These are phyloP conservation scores for Corymbia maculata DNA, from an alignment of 345 rosid species.

Conservation along the genomic window DNA sequence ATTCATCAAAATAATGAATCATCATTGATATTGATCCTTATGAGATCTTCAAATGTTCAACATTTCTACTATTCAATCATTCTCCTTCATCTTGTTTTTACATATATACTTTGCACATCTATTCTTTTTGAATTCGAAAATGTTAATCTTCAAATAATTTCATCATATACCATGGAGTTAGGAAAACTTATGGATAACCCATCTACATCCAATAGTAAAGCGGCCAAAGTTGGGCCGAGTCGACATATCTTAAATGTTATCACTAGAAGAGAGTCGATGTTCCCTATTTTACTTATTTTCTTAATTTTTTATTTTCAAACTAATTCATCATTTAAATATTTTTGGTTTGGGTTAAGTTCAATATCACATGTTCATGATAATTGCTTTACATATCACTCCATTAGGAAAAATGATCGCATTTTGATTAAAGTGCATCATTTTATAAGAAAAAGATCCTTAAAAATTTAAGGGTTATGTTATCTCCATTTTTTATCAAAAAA, in stretches of 20 bases:
- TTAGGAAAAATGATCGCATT: background rate
- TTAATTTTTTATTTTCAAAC: background rate
- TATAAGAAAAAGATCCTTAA: background rate
- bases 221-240: background rate
- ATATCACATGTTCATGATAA: background rate
- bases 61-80: background rate
- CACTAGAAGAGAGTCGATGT: background rate
- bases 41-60: background rate
- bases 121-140: background rate
- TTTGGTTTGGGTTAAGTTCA: background rate
- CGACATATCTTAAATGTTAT: background rate
- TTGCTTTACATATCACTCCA: background rate
- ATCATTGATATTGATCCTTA: background rate
- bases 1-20: background rate
- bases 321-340: background rate
- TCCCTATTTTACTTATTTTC: background rate
- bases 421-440: background rate
- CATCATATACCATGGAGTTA: background rate
- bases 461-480: background rate
- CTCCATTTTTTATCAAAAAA: background rate
- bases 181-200: background rate
- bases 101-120: background rate
- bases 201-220: background rate
- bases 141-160: background rate
- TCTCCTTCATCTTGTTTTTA: background rate